phyloP scores from a whole-genome alignment of 345 rosid genomes.

The Rubroshorea leprosula region DNA sequence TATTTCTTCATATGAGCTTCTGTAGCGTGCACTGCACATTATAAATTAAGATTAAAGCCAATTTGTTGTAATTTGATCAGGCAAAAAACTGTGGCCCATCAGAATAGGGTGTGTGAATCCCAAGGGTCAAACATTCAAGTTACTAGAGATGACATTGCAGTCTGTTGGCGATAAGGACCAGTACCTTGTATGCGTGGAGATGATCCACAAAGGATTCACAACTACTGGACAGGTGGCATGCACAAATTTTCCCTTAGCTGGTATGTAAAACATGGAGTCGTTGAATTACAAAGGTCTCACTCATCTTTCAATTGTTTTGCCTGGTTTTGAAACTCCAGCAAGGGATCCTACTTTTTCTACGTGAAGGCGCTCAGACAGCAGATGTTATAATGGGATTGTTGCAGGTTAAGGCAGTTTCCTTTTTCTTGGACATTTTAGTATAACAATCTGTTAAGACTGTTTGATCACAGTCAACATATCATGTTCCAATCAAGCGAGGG shows the following conservation, averaged over 20 bases:
- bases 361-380: slow-evolving; percentile 50
- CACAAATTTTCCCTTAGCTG: not conserved
- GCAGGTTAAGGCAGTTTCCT: slow-evolving; percentile 36
- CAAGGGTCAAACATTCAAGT: slow-evolving; percentile 30
- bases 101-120: slow-evolving; percentile 49
- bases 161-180: slow-evolving; percentile 34
- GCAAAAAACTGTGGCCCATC: slow-evolving; percentile 45
- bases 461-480: too few species aligned
- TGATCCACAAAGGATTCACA: slow-evolving; percentile 18
- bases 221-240: slow-evolving; percentile 28
- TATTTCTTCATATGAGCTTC: slow-evolving; percentile 7
- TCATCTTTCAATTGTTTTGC: not conserved
- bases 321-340: slow-evolving; percentile 25
- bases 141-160: slow-evolving; percentile 44
- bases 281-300: slow-evolving; percentile 3
- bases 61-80: slow-evolving; percentile 20
- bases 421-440: not conserved
- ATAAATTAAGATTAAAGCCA: slow-evolving; percentile 3
- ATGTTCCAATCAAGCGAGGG: too few species aligned
- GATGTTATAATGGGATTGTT: slow-evolving; percentile 44
- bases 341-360: slow-evolving; percentile 44
- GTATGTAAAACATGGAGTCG: not conserved
- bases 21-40: not conserved
- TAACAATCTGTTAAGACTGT: too few species aligned
- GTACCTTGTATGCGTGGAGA: slow-evolving; percentile 50